These are phyloP conservation scores for Dendrobium catenatum DNA, from an alignment of 106 monocot genomes.

Conservation along the genomic window DNA sequence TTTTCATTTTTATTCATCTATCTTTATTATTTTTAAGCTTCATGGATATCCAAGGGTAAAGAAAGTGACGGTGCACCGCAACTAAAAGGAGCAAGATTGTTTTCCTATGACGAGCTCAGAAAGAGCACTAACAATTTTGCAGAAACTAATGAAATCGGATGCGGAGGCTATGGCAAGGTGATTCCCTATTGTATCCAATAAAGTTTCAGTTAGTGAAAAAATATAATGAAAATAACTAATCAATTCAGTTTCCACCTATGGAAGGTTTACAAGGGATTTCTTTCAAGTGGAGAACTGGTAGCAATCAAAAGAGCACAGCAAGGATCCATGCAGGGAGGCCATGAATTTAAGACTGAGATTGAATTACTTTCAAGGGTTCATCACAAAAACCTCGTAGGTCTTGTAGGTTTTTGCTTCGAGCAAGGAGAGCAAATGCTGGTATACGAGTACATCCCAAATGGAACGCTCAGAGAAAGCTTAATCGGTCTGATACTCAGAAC, in stretches of 20 bases:
- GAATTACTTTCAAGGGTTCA: conserved; percentile 83
- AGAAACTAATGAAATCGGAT: conserved; percentile 44
- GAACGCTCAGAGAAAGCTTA: conserved; percentile 76
- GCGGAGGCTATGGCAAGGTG: conserved; percentile 69
- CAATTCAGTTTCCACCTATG: not conserved
- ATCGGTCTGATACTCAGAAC: conserved; percentile 13
- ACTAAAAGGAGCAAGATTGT: conserved; percentile 62
- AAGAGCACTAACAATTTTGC: conserved; percentile 58
- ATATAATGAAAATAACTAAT: not conserved
- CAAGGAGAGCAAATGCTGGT: conserved; percentile 91
- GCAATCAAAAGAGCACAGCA: conserved; percentile 82
- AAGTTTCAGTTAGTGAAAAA: not conserved
- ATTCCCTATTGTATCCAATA: not conserved
- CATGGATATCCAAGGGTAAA: conserved; percentile 35
- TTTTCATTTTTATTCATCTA: not conserved
- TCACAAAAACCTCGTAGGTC: conserved; percentile 77
- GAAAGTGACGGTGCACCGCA: conserved; percentile 40
- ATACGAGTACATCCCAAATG: conserved; percentile 77
- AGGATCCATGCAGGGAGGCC: conserved; percentile 84
- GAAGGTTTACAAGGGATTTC: conserved; percentile 76
- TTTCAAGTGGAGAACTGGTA: conserved; percentile 53
- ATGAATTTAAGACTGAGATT: conserved; percentile 93
- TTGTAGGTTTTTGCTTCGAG: conserved; percentile 82
- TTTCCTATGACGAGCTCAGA: conserved; percentile 46
- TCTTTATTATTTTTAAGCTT: conserved; percentile 19